phyloP scores from a whole-genome alignment of 352 stramenopile species.

The Phytophthora colocasiae region DNA sequence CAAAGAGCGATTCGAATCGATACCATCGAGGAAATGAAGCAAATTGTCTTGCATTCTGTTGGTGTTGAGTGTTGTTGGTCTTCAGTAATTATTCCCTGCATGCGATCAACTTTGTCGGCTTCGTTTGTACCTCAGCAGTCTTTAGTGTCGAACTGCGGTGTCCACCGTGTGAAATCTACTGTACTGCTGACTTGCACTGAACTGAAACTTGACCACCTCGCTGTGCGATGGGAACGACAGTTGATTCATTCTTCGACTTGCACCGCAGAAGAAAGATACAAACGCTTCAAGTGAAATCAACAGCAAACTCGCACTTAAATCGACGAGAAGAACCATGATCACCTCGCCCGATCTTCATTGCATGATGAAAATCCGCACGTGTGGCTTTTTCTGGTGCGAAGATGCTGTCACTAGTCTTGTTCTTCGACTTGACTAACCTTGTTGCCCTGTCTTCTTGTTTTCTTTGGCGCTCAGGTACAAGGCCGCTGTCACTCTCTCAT shows the following conservation, averaged over 20 bases:
- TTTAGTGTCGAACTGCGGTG: slow-evolving; percentile 2
- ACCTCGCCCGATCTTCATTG: slow-evolving; percentile 10
- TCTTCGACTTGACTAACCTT: neutral
- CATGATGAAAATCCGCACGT: slow-evolving; percentile 23
- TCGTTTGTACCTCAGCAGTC: neutral
- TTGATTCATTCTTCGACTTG: slow-evolving; percentile 24
- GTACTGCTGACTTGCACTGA: slow-evolving; percentile 7
- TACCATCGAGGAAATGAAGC: neutral
- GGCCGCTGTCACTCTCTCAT: slow-evolving; percentile 17
- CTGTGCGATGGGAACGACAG: neutral
- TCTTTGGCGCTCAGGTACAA: slow-evolving; percentile 8
- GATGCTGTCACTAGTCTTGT: neutral
- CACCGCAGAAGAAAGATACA: neutral
- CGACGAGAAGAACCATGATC: slow-evolving; percentile 6
- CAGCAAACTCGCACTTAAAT: neutral
- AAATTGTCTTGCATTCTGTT: neutral
- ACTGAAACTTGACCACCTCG: neutral
- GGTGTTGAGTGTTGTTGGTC: neutral
- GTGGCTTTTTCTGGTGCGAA: slow-evolving; percentile 20
- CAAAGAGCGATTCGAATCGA: no score
- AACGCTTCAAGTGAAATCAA: slow-evolving; percentile 11
- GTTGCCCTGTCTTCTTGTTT: slow-evolving; percentile 13
- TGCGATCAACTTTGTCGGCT: neutral
- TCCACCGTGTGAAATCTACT: slow-evolving; percentile 3
- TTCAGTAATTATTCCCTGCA: neutral